Percentiles rank a stretch among this genome's conserved stretches.
phyloP scores from a whole-genome alignment of 768 basidiomycete genomes.

The Mycena alexandri region DNA sequence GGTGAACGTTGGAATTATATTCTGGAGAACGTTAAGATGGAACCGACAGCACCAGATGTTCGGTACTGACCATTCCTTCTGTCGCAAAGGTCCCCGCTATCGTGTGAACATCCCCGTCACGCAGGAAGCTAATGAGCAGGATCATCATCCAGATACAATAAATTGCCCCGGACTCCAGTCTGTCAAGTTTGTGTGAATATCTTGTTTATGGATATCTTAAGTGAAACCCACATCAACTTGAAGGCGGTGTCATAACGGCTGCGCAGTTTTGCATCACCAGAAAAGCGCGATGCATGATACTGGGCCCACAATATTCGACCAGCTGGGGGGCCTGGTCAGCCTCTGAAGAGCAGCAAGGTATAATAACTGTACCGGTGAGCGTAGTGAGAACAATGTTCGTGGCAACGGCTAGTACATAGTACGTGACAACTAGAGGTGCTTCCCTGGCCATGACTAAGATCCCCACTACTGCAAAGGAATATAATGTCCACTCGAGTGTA shows the following conservation, averaged over 20 bases:
- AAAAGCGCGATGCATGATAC: background rate
- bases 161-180: too few relatives aligned
- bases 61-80: background rate
- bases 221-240: background rate
- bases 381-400: background rate
- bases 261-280: background rate
- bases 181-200: background rate
- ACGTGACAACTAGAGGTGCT: background rate
- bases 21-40: background rate
- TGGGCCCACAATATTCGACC: background rate
- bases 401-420: background rate
- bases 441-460: background rate
- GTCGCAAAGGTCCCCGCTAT: background rate
- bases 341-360: background rate
- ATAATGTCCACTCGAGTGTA: too few relatives aligned
- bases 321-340: background rate
- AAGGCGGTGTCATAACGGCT: background rate
- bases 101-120: background rate
- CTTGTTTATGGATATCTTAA: background rate
- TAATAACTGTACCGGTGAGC: background rate
- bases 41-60: background rate
- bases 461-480: background rate
- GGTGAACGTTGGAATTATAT: too few relatives aligned
- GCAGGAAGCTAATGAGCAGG: background rate
- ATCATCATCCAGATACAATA: background rate